Conservation (phyloP, 148 eudicot species). For the Diospyros kaki region DNA sequence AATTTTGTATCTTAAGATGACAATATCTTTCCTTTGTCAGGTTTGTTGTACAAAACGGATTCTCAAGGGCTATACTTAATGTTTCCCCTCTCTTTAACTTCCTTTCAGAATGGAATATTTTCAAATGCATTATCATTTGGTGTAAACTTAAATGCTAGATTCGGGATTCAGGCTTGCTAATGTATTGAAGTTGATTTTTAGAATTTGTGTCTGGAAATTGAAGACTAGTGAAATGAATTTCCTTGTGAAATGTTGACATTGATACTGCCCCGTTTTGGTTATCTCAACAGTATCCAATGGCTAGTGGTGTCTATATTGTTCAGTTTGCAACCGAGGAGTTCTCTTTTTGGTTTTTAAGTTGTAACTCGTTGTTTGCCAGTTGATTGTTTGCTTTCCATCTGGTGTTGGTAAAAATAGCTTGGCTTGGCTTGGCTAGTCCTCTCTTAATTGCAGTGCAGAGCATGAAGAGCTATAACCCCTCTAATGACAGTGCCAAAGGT, state of each 20-base stretch:
- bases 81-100: neutral
- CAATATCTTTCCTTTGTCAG: neutral
- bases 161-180: conserved; percentile 8
- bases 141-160: conserved; percentile 4
- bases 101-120: neutral
- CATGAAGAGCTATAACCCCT: too few relatives aligned
- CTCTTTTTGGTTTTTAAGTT: neutral
- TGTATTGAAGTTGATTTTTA: neutral
- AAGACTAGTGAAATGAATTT: neutral
- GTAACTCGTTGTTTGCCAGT: too few relatives aligned
- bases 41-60: conserved; percentile 13
- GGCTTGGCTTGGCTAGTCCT: too few relatives aligned
- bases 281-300: too few relatives aligned
- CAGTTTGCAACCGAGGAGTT: neutral
- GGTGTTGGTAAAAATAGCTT: too few relatives aligned
- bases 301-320: neutral
- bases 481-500: too few relatives aligned
- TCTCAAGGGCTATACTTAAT: conserved; percentile 1
- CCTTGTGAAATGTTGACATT: neutral
- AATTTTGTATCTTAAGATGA: conserved; percentile 16
- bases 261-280: too few relatives aligned
- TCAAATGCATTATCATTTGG: neutral
- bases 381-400: too few relatives aligned
- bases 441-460: too few relatives aligned
- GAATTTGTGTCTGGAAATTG: neutral